These are phyloP conservation scores for Ogataea siamensis DNA, from an alignment of 805 yeast species.

Conservation along the genomic window DNA sequence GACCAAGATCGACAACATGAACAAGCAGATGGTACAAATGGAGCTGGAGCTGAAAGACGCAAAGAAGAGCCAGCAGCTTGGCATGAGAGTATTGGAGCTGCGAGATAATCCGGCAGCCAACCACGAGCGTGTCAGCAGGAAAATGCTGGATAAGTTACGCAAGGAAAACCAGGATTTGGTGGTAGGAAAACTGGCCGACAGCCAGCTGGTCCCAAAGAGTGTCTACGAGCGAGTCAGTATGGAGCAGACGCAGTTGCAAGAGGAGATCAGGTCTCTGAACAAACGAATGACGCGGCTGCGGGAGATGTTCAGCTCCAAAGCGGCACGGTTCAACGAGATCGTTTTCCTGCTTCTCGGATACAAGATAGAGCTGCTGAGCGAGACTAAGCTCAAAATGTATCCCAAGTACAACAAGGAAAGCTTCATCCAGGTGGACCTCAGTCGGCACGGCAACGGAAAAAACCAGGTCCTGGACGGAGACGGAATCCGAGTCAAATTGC, in stretches of 20 bases:
- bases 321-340: slow-evolving; percentile 67
- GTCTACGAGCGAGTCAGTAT: slow-evolving; percentile 55
- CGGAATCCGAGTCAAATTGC: slow-evolving; percentile 14
- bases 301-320: slow-evolving; percentile 60
- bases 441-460: slow-evolving; percentile 9
- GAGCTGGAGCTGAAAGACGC: neutral
- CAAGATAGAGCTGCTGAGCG: slow-evolving; percentile 61
- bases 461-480: slow-evolving; percentile 12
- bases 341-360: slow-evolving; percentile 71
- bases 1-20: slow-evolving; percentile 2
- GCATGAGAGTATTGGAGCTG: slow-evolving; percentile 52
- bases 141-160: slow-evolving; percentile 48
- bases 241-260: slow-evolving; percentile 49
- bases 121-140: slow-evolving; percentile 60
- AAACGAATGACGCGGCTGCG: slow-evolving; percentile 54
- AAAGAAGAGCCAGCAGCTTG: slow-evolving; percentile 28
- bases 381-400: slow-evolving; percentile 52
- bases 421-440: slow-evolving; percentile 23
- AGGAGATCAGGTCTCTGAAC: slow-evolving; percentile 44
- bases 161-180: slow-evolving; percentile 60
- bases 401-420: slow-evolving; percentile 23
- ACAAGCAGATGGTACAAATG: neutral
- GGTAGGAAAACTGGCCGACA: slow-evolving; percentile 11
- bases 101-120: slow-evolving; percentile 61
- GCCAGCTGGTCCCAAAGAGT: neutral